Percentiles rank a stretch among this genome's conserved stretches.
These are phyloP conservation scores for Trichoderma erinaceum DNA, from an alignment of 495 filamentous ascomycete species.

Conservation along the genomic window DNA sequence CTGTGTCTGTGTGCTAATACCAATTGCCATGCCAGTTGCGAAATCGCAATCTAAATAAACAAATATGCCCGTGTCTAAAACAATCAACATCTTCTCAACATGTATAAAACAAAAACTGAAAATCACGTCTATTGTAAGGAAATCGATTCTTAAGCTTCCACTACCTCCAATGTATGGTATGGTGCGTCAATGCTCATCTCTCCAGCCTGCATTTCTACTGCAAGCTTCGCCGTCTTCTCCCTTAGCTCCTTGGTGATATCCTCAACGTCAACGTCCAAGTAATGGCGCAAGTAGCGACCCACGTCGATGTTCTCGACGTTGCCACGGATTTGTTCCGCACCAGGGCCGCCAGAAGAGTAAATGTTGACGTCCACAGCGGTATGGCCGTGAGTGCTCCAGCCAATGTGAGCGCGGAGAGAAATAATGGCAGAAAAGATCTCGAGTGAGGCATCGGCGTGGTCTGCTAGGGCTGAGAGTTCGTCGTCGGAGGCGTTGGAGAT, in stretches of 20 bases:
- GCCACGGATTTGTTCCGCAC: constrained; percentile 52
- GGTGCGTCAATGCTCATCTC: not conserved
- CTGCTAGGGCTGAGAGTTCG: constrained; percentile 63
- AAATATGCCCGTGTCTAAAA: too few species aligned
- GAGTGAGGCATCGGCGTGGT: constrained; percentile 41
- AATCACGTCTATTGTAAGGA: not conserved
- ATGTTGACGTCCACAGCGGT: constrained; percentile 89
- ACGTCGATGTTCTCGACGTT: constrained; percentile 96
- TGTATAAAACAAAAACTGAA: not conserved
- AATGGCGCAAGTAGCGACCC: constrained; percentile 70
- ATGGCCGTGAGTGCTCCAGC: constrained; percentile 90
- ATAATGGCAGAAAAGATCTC: constrained; percentile 79
- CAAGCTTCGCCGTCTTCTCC: constrained; percentile 42
- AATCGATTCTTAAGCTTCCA: too few species aligned
- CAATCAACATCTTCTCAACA: not conserved
- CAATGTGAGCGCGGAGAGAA: constrained; percentile 77
- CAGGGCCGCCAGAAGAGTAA: constrained; percentile 58
- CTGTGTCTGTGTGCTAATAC: too few species aligned
- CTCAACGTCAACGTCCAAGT: constrained; percentile 73
- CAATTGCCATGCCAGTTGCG: too few species aligned
- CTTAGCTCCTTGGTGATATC: constrained; percentile 66
- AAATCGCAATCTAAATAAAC: too few species aligned
- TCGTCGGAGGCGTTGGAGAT: constrained; percentile 64
- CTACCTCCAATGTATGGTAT: not conserved
- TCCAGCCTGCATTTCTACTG: not conserved